Percentiles rank a stretch among this genome's conserved stretches.
Evolutionary conservation across 1,284 basidiomycete genomes (phyloP).

Genomic region (Heterobasidion occidentale): DNA sequence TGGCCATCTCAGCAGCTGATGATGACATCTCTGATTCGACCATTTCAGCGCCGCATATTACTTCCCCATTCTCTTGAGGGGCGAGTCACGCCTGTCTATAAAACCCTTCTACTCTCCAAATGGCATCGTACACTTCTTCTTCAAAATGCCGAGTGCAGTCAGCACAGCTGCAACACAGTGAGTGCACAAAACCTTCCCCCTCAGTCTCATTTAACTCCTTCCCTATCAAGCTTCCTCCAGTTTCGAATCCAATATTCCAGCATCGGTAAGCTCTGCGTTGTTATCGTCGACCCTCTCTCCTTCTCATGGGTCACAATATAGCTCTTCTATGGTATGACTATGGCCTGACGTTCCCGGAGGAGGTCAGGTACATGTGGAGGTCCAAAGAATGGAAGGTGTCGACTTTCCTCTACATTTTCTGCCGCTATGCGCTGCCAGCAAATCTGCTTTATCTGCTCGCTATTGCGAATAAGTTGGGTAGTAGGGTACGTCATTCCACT

Average conservation of each 20-base stretch:
- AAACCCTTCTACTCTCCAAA: no score
- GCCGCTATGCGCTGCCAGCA: slow-evolving; percentile 26
- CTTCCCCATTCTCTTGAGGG: no score
- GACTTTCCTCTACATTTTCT: slow-evolving; percentile 25
- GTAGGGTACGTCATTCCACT: slow-evolving; percentile 13
- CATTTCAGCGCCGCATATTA: no score
- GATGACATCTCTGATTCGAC: no score
- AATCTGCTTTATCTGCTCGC: slow-evolving; percentile 26
- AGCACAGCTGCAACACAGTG: not conserved
- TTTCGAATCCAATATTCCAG: slow-evolving; percentile 24
- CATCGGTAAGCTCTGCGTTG: slow-evolving; percentile 15
- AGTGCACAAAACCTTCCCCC: not conserved
- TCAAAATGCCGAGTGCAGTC: not conserved
- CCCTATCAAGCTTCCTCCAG: slow-evolving; percentile 16
- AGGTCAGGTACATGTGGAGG: slow-evolving; percentile 26
- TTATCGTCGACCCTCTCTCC: not conserved
- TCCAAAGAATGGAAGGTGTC: slow-evolving; percentile 18
- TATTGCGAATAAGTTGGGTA: slow-evolving; percentile 16
- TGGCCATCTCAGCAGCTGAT: no score
- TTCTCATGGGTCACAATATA: not conserved
- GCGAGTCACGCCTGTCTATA: no score
- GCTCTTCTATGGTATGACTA: slow-evolving; percentile 25
- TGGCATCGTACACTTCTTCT: not conserved
- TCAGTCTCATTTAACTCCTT: not conserved
- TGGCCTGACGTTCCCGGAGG: slow-evolving; percentile 21